Base-by-base conservation (phyloP, 2,329 filamentous ascomycete species). In the Paraphoma sp. region DNA sequence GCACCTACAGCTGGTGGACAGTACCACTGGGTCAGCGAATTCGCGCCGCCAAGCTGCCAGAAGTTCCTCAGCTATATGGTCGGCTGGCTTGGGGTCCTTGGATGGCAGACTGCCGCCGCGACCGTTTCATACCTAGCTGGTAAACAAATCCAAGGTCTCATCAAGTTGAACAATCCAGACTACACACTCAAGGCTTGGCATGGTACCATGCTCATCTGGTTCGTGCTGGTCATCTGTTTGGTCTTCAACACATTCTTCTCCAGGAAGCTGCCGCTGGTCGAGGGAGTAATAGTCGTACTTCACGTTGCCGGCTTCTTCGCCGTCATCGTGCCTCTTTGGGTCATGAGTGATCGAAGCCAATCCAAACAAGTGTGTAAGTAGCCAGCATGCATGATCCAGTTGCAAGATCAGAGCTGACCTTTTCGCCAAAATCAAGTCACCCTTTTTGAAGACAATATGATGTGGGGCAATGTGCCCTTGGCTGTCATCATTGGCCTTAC, bases 131-230 rank as follows among this genome's bases (percentile, higher is more conserved):
- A 67, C 45, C 48, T 70, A 6, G 48, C 60, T 8, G 70, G 57
- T 46, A 51, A 62, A 52, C 43, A 70, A 42, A 78, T 82, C 16
- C 79, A 68, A 77, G 68, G 59, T 2, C 57, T 73, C 1, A 58
- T 67, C 36, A 62, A 65, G 2, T 62, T 83, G 23, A 80, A 78
- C 51, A 75, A 78, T 30, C 72, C 74, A 0, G 59, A 67, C 3
- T 83, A 82, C 52, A 58, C 60, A 0, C 69, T 71, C 0, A 62
- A 76, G 9, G 67, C 68, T 41, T 83, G 80, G 80, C 80, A 85
- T n/a, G 62, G 75, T 1, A 84, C 81, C 63, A 80, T 38, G 69
- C 73, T n/a, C 57, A 77, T 78, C 6, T 73, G 79, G 41, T 53
- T 47, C 11, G 38, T 62, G 16, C 29, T 56, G 8, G 12, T 69